phyloP scores from a whole-genome alignment of 169 alveolate species.

The Plasmodium falciparum region DNA sequence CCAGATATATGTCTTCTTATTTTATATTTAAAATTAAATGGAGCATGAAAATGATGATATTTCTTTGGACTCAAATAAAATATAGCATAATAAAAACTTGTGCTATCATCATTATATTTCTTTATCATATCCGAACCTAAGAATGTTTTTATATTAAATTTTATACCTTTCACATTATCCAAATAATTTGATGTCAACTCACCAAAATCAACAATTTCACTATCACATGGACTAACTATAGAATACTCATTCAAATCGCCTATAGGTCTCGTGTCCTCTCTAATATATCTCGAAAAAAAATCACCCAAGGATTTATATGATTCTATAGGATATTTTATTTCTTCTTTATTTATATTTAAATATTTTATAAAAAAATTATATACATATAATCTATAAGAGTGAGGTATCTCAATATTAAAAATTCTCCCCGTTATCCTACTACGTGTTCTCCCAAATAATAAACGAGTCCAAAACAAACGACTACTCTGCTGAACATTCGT shows the following conservation, averaged over 20 bases:
- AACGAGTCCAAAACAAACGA: slow-evolving; percentile 38
- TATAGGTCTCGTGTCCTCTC: slow-evolving; percentile 71
- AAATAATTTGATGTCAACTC: too few species aligned
- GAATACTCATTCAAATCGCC: slow-evolving; percentile 53
- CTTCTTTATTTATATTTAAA: slow-evolving; percentile 51
- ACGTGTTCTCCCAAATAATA: slow-evolving; percentile 60
- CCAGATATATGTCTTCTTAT: too few species aligned
- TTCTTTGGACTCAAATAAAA: too few species aligned
- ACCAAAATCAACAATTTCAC: too few species aligned
- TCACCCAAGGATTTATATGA: slow-evolving; percentile 51
- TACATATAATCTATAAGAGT: slow-evolving; percentile 16
- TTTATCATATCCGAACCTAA: too few species aligned
- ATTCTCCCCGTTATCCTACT: slow-evolving; percentile 56
- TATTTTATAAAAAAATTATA: slow-evolving; percentile 40
- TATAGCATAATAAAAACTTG: too few species aligned
- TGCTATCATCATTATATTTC: too few species aligned
- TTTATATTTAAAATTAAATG: too few species aligned
- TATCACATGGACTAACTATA: too few species aligned
- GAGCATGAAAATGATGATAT: too few species aligned
- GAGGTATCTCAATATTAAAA: slow-evolving; percentile 34
- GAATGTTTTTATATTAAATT: too few species aligned
- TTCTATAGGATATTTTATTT: slow-evolving; percentile 71
- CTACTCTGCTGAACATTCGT: slow-evolving; percentile 17
- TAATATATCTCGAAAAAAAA: slow-evolving; percentile 59
- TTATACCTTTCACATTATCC: too few species aligned